Conservation (phyloP, 345 rosid genomes). For the Bretschneidera sinensis region DNA sequence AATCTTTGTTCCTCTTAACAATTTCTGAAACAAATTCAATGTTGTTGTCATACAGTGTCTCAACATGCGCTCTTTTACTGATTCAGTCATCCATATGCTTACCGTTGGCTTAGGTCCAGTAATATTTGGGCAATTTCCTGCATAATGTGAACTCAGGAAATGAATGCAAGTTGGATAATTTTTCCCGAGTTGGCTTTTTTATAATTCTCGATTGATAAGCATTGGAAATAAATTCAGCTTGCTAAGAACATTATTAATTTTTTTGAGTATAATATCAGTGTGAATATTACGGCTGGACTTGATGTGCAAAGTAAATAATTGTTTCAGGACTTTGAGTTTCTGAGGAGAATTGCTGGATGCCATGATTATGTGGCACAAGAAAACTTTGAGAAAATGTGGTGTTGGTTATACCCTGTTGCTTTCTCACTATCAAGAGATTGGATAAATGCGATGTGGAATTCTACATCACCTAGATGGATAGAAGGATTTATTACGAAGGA, state of each 20-base stretch:
- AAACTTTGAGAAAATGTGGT: constrained; percentile 90
- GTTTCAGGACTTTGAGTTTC: constrained; percentile 66
- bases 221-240: constrained; percentile 2
- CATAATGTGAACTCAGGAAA: too few relatives aligned
- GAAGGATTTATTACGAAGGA: constrained; percentile 95
- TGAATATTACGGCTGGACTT: background rate
- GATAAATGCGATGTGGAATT: constrained; percentile 64
- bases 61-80: too few relatives aligned
- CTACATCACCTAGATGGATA: constrained; percentile 76
- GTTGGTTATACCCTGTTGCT: constrained; percentile 94
- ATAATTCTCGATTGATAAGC: background rate
- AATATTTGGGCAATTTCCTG: too few relatives aligned
- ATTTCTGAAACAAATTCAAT: too few relatives aligned
- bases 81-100: too few relatives aligned
- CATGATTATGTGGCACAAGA: constrained; percentile 72
- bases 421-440: constrained; percentile 56
- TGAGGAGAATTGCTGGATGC: constrained; percentile 80
- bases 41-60: too few relatives aligned
- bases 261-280: background rate
- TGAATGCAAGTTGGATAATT: too few relatives aligned
- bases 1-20: too few relatives aligned
- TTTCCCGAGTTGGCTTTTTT: background rate
- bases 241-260: background rate
- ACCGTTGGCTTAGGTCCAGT: too few relatives aligned
- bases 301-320: constrained; percentile 2